Base-by-base conservation (phyloP, 106 monocot genomes). In the Posidonia australis region DNA sequence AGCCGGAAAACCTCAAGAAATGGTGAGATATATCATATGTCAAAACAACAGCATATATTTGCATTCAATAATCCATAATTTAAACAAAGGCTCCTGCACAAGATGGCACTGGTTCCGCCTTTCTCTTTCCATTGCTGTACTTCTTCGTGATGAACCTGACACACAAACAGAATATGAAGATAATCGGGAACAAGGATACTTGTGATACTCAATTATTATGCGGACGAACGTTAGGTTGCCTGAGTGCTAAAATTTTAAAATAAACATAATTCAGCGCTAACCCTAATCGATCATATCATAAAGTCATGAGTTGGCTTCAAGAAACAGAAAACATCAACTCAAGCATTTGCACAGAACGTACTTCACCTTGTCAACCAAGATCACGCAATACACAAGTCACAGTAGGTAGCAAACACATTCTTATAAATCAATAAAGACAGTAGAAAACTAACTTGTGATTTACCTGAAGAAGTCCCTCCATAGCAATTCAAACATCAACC, bases 381-480 rank as follows among this genome's bases (percentile, higher is more conserved):
- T n/a, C n/a, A n/a, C n/a, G n/a, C n/a, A n/a, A n/a, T n/a, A n/a
- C n/a, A n/a, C n/a, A n/a, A n/a, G n/a, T n/a, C n/a, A n/a, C n/a
- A 49, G 13, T 12, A 49, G n/a, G n/a, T 49, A n/a, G 49, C 13
- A 14, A 49, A 12, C 14, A 14, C 4, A 10, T 49, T 0, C 49
- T 49, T 49, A 14, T 4, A 49, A 49, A 49, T 19, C 13, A 12
- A 49, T 17, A 17, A 3, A 14, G 49, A 19, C 0, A 19, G 10
- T n/a, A n/a, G 13, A 10, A 17, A 4, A 17, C 13, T 55, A 25
- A 5, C 28, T 27, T 6, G 27, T 30, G 13, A 23, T 29, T 67
- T 77, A 86, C 90, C 90, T 90, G 81, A 98, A 98, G 73, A 90
- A 98, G 76, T 98, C 96, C 80, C 96, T 82, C 96, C 96, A 98